Conservation (phyloP, 495 filamentous ascomycete species). For the Xylaria acuta region DNA sequence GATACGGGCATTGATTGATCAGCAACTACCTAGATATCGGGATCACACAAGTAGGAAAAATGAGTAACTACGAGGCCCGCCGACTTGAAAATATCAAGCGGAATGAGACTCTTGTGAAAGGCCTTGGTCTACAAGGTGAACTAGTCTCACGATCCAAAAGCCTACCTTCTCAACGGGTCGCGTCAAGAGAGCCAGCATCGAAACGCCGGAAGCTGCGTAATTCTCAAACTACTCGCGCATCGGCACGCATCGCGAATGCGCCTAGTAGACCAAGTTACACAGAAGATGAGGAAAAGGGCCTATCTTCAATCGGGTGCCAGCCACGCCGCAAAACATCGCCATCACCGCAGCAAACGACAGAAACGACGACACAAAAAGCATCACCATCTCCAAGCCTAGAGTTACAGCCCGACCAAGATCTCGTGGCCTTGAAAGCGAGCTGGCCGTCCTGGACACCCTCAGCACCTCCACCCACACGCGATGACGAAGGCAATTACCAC, state of each 20-base stretch:
- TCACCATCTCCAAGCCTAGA: background rate
- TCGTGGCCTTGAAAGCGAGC: constrained; percentile 40
- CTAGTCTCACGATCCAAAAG: background rate
- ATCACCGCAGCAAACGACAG: background rate
- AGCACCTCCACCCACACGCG: constrained; percentile 45
- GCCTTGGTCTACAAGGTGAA: constrained; percentile 36
- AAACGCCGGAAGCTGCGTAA: constrained; percentile 32
- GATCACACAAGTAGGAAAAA: constrained; percentile 32
- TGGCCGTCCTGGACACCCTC: constrained; percentile 51
- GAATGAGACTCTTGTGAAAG: constrained; percentile 60
- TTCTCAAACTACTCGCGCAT: constrained; percentile 32
- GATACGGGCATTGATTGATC: background rate
- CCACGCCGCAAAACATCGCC: background rate
- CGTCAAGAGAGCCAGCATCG: constrained; percentile 8
- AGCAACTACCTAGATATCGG: background rate
- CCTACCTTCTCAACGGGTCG: background rate
- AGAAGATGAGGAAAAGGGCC: constrained; percentile 16
- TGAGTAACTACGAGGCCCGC: constrained; percentile 62
- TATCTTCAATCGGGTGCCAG: background rate
- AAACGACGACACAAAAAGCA: background rate
- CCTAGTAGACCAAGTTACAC: constrained; percentile 1
- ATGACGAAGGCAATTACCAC: constrained; percentile 46
- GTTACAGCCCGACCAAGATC: constrained; percentile 30
- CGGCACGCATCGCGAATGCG: constrained; percentile 35
- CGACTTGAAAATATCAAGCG: constrained; percentile 62